Base-by-base conservation (phyloP, 805 yeast genomes). In the Barnettozyma pratensis region DNA sequence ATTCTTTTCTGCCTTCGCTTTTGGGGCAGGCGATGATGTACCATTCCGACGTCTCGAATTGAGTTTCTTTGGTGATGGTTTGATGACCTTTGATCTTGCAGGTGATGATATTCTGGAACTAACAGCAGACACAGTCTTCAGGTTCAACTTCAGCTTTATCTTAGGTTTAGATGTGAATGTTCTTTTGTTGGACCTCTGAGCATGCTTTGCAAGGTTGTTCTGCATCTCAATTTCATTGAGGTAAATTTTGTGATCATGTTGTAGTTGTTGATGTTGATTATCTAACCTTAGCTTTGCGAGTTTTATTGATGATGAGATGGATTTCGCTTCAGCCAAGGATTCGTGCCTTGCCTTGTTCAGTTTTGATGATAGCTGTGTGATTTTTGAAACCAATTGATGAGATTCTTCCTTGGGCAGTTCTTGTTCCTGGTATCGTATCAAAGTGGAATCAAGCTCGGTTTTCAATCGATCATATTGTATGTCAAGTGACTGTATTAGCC, bases 401-500 rank as follows among this genome's bases (percentile, higher is more conserved):
- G n/a, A 44, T 43, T 10, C 52, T 37, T 19, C 54, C 49, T 11
- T 46, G 14, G 52, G 39, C n/a, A 34, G 30, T 2, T 54, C 51
- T 7, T 42, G 35, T 34, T 47, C 46, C 9, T 55, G 38, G 31
- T 47, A 44, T 8, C 34, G 34, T 31, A 8, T 31, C 34, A 31
- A 31, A 31, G 2, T 8, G 34, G 34, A 4, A 6, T 54, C 54
- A 26, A 58, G 54, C 36, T 55, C 50, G 1, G 51, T 34, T 12
- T 56, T 46, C 4, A 52, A 44, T n/a, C 54, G 43, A 37, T 53
- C 47, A 34, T 58, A 51, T 27, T 56, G 39, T 39, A 51, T 45
- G 52, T 69, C 70, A 6, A 71, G 52, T 0, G 70, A 59, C 47
- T 72, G 75, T 6, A 71, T 57, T 10, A 68, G 54, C 75, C 76